Evolutionary conservation across 768 basidiomycete species (phyloP).

Genomic region (Candolleomyces efflorescens): DNA sequence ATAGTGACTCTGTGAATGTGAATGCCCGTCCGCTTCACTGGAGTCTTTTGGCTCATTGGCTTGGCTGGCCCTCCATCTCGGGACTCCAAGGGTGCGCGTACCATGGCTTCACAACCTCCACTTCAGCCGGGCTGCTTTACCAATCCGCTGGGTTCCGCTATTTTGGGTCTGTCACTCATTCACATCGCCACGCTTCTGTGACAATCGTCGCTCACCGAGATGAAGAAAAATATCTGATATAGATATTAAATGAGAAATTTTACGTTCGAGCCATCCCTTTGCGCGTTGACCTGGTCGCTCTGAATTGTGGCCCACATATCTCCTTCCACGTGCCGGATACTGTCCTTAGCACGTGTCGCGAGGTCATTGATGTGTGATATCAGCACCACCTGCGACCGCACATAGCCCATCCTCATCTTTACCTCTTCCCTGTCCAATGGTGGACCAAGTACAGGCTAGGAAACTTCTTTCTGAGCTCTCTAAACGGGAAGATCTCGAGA

Average conservation of each 20-base stretch:
- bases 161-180: conserved; percentile 15
- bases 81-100: background rate
- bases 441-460: conserved; percentile 63
- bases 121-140: conserved; percentile 10
- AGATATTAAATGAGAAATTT: too few relatives aligned
- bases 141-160: conserved; percentile 21
- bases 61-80: background rate
- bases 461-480: conserved; percentile 72
- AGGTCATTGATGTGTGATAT: too few relatives aligned
- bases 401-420: background rate
- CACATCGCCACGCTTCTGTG: background rate
- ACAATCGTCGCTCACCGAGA: too few relatives aligned
- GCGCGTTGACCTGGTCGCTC: too few relatives aligned
- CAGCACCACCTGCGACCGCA: background rate
- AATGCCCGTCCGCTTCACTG: background rate
- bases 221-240: too few relatives aligned
- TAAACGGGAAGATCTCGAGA: conserved; percentile 65
- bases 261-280: too few relatives aligned
- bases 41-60: background rate
- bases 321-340: too few relatives aligned
- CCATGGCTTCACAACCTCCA: background rate
- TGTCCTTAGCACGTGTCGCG: too few relatives aligned
- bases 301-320: too few relatives aligned
- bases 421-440: conserved; percentile 24
- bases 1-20: too few relatives aligned